Percentiles rank a stretch among this genome's conserved stretches.
These are phyloP conservation scores for Yamadazyma diddensiae DNA, from an alignment of 1,139 yeast species.

Conservation along the genomic window DNA sequence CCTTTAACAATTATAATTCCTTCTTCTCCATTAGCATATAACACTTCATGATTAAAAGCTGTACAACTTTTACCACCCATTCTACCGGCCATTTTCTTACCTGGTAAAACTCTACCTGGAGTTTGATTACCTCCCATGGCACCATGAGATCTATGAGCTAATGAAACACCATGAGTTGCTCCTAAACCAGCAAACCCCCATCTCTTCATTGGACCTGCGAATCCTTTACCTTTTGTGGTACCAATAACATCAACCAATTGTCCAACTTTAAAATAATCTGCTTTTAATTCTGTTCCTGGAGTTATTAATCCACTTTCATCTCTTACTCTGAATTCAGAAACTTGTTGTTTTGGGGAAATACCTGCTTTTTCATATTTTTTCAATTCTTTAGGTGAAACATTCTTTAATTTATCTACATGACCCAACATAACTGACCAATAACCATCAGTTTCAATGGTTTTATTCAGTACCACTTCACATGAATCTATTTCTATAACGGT, in stretches of 20 bases:
- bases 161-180: conserved; percentile 95
- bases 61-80: conserved; percentile 83
- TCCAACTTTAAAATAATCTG: conserved; percentile 82
- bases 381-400: conserved; percentile 61
- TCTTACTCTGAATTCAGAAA: conserved; percentile 78
- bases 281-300: conserved; percentile 73
- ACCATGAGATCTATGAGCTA: conserved; percentile 95
- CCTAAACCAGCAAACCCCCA: conserved; percentile 87
- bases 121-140: conserved; percentile 93
- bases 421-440: conserved; percentile 87
- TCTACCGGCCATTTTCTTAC: conserved; percentile 97
- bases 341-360: conserved; percentile 77
- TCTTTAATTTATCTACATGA: conserved; percentile 68
- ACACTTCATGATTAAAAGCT: conserved; percentile 69
- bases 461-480: conserved; percentile 77
- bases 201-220: conserved; percentile 98
- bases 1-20: conserved; percentile 87
- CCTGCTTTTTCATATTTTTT: conserved; percentile 80
- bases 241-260: conserved; percentile 81
- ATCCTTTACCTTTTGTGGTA: conserved; percentile 90
- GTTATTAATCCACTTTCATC: conserved; percentile 65
- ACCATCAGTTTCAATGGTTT: conserved; percentile 69
- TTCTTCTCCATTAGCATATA: conserved; percentile 75
- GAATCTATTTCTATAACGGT: conserved; percentile 87
- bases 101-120: conserved; percentile 96